Conservation (phyloP, 2,329 filamentous ascomycete genomes). For the Capronia americana region DNA sequence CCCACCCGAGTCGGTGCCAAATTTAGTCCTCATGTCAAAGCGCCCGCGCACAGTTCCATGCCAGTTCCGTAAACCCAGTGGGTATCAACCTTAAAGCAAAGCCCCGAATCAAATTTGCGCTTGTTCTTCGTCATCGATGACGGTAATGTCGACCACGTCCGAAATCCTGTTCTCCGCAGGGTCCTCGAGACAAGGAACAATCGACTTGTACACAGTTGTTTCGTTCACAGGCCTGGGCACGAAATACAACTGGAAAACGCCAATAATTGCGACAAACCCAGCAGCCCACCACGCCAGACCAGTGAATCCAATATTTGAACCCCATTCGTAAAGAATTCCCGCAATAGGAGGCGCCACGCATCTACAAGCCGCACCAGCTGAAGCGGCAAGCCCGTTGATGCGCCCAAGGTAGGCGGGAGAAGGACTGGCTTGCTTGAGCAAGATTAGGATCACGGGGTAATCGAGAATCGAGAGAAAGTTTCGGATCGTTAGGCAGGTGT, state of each 20-base stretch:
- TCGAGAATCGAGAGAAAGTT: slow-evolving; percentile 72
- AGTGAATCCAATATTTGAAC: slow-evolving; percentile 63
- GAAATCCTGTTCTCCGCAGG: slow-evolving; percentile 20
- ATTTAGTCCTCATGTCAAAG: not conserved
- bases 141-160: slow-evolving; percentile 40
- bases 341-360: slow-evolving; percentile 72
- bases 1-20: not conserved
- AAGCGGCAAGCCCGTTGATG: slow-evolving; percentile 75
- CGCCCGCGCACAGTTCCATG: not conserved
- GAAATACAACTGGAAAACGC: slow-evolving; percentile 63
- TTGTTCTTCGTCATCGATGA: slow-evolving; percentile 27
- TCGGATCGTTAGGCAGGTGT: slow-evolving; percentile 68
- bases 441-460: slow-evolving; percentile 71
- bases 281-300: slow-evolving; percentile 70
- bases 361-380: slow-evolving; percentile 72
- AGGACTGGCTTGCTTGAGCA: slow-evolving; percentile 74
- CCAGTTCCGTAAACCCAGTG: not conserved
- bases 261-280: slow-evolving; percentile 61
- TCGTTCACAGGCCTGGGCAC: slow-evolving; percentile 58
- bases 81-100: not conserved
- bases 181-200: slow-evolving; percentile 42
- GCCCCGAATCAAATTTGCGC: not conserved
- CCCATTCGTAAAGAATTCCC: slow-evolving; percentile 70
- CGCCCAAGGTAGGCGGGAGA: slow-evolving; percentile 67
- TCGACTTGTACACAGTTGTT: slow-evolving; percentile 47